These are phyloP conservation scores for Quercus gilva DNA, from an alignment of 306 rosid species.

Conservation along the genomic window DNA sequence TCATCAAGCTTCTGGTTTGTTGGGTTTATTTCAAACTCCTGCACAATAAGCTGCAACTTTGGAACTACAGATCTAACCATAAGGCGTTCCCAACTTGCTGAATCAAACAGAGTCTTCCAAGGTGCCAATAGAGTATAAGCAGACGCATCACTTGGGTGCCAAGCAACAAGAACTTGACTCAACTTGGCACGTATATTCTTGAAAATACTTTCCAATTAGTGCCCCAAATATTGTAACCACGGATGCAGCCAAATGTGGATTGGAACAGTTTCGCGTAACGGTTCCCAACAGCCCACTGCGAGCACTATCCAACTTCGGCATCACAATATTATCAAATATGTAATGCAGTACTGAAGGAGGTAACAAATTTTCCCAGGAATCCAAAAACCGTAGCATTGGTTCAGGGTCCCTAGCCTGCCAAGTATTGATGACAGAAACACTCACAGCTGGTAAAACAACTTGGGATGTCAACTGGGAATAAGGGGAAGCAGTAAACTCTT, in stretches of 20 bases:
- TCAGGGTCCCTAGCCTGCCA: slow-evolving; percentile 97
- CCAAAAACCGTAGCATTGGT: slow-evolving; percentile 80
- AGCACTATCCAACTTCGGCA: slow-evolving; percentile 79
- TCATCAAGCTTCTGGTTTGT: slow-evolving; percentile 78
- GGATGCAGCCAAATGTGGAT: slow-evolving; percentile 96
- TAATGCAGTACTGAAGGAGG: slow-evolving; percentile 61
- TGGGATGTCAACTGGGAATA: no score
- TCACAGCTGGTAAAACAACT: not conserved
- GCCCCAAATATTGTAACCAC: slow-evolving; percentile 84
- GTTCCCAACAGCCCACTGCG: slow-evolving; percentile 92
- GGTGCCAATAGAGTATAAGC: slow-evolving; percentile 83
- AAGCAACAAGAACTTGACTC: slow-evolving; percentile 82
- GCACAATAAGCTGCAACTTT: slow-evolving; percentile 77
- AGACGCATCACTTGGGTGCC: slow-evolving; percentile 92
- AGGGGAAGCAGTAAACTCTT: no score
- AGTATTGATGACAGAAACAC: slow-evolving; percentile 78
- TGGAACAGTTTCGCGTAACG: slow-evolving; percentile 85
- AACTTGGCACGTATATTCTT: slow-evolving; percentile 76
- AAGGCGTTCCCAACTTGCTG: slow-evolving; percentile 87
- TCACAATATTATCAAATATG: slow-evolving; percentile 63
- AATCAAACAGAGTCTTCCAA: slow-evolving; percentile 83
- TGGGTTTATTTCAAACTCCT: slow-evolving; percentile 86
- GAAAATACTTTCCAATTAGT: slow-evolving; percentile 73
- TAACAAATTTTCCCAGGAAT: slow-evolving; percentile 77
- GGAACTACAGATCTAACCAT: slow-evolving; percentile 85